phyloP scores from a whole-genome alignment of 176 grass and related monocot genomes.

The Lolium multiflorum region DNA sequence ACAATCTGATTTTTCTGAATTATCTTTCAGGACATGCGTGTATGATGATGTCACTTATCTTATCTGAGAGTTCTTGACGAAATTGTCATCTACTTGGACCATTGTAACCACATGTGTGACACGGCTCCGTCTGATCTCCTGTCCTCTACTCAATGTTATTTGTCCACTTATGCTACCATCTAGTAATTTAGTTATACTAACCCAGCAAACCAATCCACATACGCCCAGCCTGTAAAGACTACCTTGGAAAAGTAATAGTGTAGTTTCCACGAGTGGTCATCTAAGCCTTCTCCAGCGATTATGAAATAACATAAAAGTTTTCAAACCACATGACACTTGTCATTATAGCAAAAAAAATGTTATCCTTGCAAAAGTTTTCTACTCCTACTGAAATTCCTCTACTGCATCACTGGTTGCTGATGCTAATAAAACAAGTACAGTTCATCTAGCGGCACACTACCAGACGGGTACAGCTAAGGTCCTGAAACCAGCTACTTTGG shows the following conservation, averaged over 20 bases:
- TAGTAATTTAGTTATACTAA: slow-evolving; percentile 27
- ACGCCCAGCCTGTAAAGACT: not conserved
- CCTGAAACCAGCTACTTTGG: slow-evolving; percentile 41
- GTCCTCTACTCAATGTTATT: slow-evolving; percentile 39
- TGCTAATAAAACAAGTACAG: slow-evolving; percentile 40
- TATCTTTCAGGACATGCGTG: not conserved
- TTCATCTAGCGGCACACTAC: slow-evolving; percentile 25
- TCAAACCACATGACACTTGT: not conserved
- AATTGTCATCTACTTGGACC: slow-evolving; percentile 57
- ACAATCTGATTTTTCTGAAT: not conserved
- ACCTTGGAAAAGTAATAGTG: not conserved
- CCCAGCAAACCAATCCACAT: slow-evolving; percentile 29
- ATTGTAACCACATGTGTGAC: slow-evolving; percentile 8
- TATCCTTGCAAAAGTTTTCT: not conserved
- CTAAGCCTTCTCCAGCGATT: not conserved
- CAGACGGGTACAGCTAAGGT: slow-evolving; percentile 38
- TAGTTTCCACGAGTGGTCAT: not conserved
- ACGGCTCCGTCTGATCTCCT: slow-evolving; percentile 38
- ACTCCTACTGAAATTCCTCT: not conserved
- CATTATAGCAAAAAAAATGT: not conserved
- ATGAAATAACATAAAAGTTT: not conserved
- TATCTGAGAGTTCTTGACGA: slow-evolving; percentile 46
- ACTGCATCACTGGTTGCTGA: slow-evolving; percentile 14
- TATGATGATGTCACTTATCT: slow-evolving; percentile 19
- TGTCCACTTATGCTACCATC: slow-evolving; percentile 37